Evolutionary conservation across 805 yeast genomes (phyloP), one percentile per base, ranked within the genome.

Genomic region (Wickerhamiella azymoides): DNA sequence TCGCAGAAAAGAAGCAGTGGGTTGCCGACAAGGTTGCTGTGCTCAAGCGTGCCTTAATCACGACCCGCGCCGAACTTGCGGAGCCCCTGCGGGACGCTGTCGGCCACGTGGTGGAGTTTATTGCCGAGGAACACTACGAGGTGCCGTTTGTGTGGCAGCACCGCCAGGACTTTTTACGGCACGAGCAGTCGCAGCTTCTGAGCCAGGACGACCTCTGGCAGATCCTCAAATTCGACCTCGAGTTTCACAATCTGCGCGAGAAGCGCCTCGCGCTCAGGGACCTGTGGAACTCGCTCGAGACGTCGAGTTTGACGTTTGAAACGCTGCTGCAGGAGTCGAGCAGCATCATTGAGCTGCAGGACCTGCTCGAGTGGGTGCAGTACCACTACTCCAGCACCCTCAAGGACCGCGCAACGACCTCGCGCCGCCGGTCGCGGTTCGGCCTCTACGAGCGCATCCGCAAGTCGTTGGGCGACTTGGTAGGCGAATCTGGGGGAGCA

Each of bases 101-200:
- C 6, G 74, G 76, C 10, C 56, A 77, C 73, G 62, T 84, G 72
- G 39, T 79, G 74, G 56, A 83, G 70, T 57, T 86, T 77, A 67
- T 92, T 26, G 71, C 86, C 11, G 77, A 76, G 54, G 94, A 88
- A 41, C 72, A 79, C 48, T 71, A 81, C 52, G 98, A 92, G 60
- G 95, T 89, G 5, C 97, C 98, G 10, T 84, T 86, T 56, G 86
- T 92, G 50, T 86, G 94, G 83, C 82, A 86, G 21, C 94, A 86
- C 59, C 82, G 97, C 61, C 83, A 94, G 64, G 97, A 92, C 62
- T 85, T 83, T 59, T 68, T 85, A 16, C 66, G 83, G 3, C 18
- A 26, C n/a, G 36, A 25, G 2, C 24, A 32, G 19, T 36, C 45
- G 25, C 54, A 51, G 46, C 55, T 68, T 36, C 56, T 67, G 18